These are phyloP conservation scores for Plantago rigida DNA, from an alignment of 305 asterid genomes.

Conservation along the genomic window DNA sequence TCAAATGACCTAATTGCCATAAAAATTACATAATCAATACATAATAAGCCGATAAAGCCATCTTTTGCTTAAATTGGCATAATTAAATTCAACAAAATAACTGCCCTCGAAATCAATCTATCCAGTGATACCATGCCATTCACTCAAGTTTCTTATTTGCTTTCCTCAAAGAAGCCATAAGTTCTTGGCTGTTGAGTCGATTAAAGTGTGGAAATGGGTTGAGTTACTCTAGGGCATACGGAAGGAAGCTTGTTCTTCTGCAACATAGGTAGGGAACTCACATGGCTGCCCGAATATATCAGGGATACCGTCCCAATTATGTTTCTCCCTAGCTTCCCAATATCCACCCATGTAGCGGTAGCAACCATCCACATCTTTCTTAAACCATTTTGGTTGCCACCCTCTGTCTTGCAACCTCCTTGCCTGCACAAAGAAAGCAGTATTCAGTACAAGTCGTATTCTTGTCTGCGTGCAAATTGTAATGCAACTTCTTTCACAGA, in stretches of 20 bases:
- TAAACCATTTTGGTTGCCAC: conserved; percentile 89
- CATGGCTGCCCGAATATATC: conserved; percentile 64
- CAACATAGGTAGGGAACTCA: conserved; percentile 32
- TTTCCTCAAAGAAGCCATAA: not conserved
- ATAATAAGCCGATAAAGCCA: not conserved
- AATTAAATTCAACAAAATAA: not conserved
- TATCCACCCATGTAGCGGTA: conserved; percentile 69
- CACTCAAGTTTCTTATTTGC: not conserved
- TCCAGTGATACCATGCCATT: not conserved
- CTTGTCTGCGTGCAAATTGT: too few relatives aligned
- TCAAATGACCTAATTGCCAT: not conserved
- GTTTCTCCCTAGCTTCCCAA: conserved; percentile 81
- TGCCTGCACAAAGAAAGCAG: conserved; percentile 45
- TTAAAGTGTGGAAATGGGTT: not conserved
- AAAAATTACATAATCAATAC: not conserved
- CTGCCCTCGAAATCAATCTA: conserved; percentile 2
- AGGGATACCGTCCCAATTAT: conserved; percentile 67
- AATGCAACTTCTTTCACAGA: too few relatives aligned
- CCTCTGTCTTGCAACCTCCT: conserved; percentile 91
- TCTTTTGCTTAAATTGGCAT: not conserved
- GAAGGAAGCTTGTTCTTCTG: conserved; percentile 25
- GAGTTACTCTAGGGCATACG: not conserved
- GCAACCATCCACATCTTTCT: conserved; percentile 68
- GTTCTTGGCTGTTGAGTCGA: not conserved
- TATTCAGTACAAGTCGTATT: too few relatives aligned